Conservation (phyloP, 805 yeast genomes). For the Candida golubevii region DNA sequence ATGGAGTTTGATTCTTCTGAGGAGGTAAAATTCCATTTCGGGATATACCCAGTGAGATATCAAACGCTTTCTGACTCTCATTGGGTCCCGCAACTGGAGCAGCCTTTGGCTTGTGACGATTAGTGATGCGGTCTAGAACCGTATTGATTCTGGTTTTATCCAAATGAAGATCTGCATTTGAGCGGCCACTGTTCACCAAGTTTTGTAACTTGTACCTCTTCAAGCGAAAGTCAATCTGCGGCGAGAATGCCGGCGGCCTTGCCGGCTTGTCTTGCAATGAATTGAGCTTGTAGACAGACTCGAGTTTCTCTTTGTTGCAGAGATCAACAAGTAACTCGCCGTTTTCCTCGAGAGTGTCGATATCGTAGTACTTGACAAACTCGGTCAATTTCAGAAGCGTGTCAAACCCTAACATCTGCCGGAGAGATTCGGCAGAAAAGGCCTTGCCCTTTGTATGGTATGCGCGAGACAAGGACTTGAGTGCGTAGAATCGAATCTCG, state of each 20-base stretch:
- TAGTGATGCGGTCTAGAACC: no score
- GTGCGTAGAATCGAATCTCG: slow-evolving; percentile 69
- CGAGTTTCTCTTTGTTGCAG: slow-evolving; percentile 40
- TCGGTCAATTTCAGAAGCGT: slow-evolving; percentile 44
- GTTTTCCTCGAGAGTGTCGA: slow-evolving; percentile 36
- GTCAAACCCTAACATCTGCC: slow-evolving; percentile 62
- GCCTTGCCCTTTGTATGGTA: slow-evolving; percentile 71
- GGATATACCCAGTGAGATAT: no score
- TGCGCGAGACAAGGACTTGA: slow-evolving; percentile 60
- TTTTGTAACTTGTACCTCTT: slow-evolving; percentile 19
- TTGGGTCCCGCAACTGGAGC: no score
- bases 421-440: slow-evolving; percentile 46
- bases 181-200: slow-evolving; percentile 33
- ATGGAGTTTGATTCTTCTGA: no score
- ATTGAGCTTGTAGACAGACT: slow-evolving; percentile 34
- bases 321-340: slow-evolving; percentile 33
- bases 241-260: slow-evolving; percentile 31
- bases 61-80: no score
- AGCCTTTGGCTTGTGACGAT: no score
- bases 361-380: slow-evolving; percentile 62
- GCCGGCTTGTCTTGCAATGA: slow-evolving; percentile 38
- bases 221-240: slow-evolving; percentile 27
- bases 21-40: not conserved
- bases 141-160: not conserved
- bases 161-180: slow-evolving; percentile 25